Evolutionary conservation across 345 rosid species (phyloP).

Genomic region (Hibiscus tridactylites): DNA sequence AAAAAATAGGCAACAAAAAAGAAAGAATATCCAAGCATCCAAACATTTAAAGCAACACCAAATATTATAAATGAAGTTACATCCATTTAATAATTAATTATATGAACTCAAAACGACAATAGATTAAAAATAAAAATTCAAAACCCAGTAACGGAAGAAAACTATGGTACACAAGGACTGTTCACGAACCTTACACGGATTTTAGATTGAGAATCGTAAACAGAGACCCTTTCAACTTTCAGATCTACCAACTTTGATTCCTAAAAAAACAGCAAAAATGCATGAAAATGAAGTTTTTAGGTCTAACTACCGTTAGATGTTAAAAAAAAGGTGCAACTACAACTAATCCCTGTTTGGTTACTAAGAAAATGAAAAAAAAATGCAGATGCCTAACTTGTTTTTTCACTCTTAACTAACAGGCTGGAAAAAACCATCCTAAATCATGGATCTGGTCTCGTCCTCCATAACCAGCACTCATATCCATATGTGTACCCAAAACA

Average conservation of each 20-base stretch:
- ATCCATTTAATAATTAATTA: not conserved
- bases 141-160: not conserved
- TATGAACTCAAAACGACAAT: constrained; percentile 18
- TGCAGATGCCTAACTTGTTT: too few relatives aligned
- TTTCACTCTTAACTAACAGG: too few relatives aligned
- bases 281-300: not conserved
- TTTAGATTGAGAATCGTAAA: not conserved
- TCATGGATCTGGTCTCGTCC: too few relatives aligned
- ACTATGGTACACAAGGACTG: constrained; percentile 3
- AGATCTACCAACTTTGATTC: constrained; percentile 39
- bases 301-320: too few relatives aligned
- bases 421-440: too few relatives aligned
- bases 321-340: too few relatives aligned
- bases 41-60: constrained; percentile 6
- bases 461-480: too few relatives aligned
- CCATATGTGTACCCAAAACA: too few relatives aligned
- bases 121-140: constrained; percentile 4
- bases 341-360: too few relatives aligned
- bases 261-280: constrained; percentile 4
- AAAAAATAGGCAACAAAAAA: constrained; percentile 11
- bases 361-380: too few relatives aligned
- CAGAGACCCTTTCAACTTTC: constrained; percentile 21
- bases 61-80: not conserved
- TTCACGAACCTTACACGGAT: constrained; percentile 7
- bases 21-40: not conserved